A percentile compares a stretch with the other conserved stretches of the same genome.
Conservation (phyloP, 2,329 filamentous ascomycete genomes). For the Tolypocladium tropicale region DNA sequence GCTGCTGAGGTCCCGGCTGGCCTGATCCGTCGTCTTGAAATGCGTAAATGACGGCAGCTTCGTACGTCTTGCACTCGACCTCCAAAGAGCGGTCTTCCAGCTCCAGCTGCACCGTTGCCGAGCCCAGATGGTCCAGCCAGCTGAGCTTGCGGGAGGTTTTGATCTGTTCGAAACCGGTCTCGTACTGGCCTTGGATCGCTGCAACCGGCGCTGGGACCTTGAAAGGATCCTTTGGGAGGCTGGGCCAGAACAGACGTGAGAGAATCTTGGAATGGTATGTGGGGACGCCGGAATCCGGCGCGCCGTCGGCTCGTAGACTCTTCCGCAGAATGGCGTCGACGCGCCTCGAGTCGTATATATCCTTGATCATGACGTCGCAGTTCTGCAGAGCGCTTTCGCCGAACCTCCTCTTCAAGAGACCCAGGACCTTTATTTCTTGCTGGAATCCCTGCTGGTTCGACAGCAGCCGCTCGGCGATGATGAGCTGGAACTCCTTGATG, state of each 20-base stretch:
- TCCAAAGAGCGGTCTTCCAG: slow-evolving; percentile 68
- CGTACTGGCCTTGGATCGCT: slow-evolving; percentile 59
- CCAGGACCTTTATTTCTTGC: slow-evolving; percentile 72
- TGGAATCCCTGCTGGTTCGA: slow-evolving; percentile 58
- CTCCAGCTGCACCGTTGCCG: slow-evolving; percentile 70
- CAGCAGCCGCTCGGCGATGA: slow-evolving; percentile 74
- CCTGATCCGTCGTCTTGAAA: slow-evolving; percentile 49
- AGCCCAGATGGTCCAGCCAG: slow-evolving; percentile 77
- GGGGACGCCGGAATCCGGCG: slow-evolving; percentile 8
- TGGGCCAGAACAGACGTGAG: slow-evolving; percentile 89
- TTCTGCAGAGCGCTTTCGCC: slow-evolving; percentile 79
- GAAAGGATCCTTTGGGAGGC: slow-evolving; percentile 61
- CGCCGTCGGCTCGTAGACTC: slow-evolving; percentile 12
- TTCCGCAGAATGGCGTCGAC: slow-evolving; percentile 60
- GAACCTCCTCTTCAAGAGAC: slow-evolving; percentile 79
- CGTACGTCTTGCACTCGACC: slow-evolving; percentile 69
- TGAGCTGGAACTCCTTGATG: slow-evolving; percentile 84
- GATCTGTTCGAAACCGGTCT: slow-evolving; percentile 63
- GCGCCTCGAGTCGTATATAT: slow-evolving; percentile 72
- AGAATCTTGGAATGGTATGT: slow-evolving; percentile 73
- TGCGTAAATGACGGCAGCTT: slow-evolving; percentile 78
- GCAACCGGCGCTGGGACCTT: slow-evolving; percentile 48
- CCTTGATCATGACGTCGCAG: slow-evolving; percentile 95
- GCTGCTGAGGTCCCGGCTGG: slow-evolving; percentile 22
- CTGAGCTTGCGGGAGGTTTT: slow-evolving; percentile 79